Evolutionary conservation across 2,329 filamentous ascomycete genomes (phyloP).

Genomic region (Lecanicillium sp.): DNA sequence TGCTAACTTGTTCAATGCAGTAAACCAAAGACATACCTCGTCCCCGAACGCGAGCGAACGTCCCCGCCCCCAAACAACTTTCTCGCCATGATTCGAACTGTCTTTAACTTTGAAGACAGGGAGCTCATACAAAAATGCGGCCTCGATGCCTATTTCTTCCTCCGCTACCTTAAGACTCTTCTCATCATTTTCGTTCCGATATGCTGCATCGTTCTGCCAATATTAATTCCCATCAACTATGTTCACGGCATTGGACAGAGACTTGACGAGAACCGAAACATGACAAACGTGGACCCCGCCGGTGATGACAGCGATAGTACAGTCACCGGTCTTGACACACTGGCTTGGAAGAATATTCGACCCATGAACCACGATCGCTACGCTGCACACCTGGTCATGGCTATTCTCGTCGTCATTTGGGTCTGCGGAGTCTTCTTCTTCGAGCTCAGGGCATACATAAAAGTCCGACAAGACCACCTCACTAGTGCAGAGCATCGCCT

Average conservation of each 20-base stretch:
- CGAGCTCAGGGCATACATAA: constrained; percentile 81
- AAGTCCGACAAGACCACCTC: constrained; percentile 87
- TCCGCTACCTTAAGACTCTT: constrained; percentile 71
- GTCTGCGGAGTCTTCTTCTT: constrained; percentile 82
- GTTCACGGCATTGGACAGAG: constrained; percentile 58
- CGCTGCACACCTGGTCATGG: constrained; percentile 78
- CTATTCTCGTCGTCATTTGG: constrained; percentile 70
- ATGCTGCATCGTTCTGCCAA: constrained; percentile 68
- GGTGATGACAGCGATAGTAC: constrained; percentile 21
- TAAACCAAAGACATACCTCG: constrained; percentile 78
- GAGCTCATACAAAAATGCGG: constrained; percentile 94
- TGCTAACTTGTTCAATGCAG: constrained; percentile 29
- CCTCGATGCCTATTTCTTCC: constrained; percentile 93
- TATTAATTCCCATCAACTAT: constrained; percentile 79
- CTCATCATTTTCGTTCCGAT: constrained; percentile 89
- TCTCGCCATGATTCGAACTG: constrained; percentile 43
- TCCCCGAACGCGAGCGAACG: constrained; percentile 76
- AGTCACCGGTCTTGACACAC: constrained; percentile 63
- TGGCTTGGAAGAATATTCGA: constrained; percentile 84
- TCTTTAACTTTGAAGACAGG: constrained; percentile 63
- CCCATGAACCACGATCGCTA: constrained; percentile 59
- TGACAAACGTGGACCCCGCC: constrained; percentile 13
- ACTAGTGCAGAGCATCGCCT: constrained; percentile 93
- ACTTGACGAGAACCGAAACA: constrained; percentile 25
- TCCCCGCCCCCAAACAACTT: constrained; percentile 57